These are phyloP conservation scores for Calonectria honghensis DNA, from an alignment of 2,329 filamentous ascomycete genomes.

Conservation along the genomic window DNA sequence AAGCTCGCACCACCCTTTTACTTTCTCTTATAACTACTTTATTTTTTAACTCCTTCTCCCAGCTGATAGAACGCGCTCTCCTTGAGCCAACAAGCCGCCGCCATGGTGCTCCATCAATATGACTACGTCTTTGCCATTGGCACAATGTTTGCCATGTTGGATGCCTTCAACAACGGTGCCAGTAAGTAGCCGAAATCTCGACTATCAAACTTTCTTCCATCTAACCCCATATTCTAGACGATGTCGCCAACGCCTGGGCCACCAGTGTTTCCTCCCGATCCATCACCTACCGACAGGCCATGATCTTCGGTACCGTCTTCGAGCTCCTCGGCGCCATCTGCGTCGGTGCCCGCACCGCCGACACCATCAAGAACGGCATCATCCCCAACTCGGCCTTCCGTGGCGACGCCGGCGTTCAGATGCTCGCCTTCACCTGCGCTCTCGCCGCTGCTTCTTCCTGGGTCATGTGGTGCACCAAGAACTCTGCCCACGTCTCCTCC, in stretches of 20 bases:
- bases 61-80: conserved; percentile 9
- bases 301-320: conserved; percentile 80
- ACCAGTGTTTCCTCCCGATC: conserved; percentile 89
- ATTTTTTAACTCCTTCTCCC: not conserved
- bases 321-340: conserved; percentile 81
- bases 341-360: conserved; percentile 81
- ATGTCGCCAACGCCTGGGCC: conserved; percentile 90
- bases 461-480: conserved; percentile 87
- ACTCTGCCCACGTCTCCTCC: conserved; percentile 84
- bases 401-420: conserved; percentile 79
- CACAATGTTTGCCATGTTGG: conserved; percentile 84
- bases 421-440: conserved; percentile 80
- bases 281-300: conserved; percentile 81
- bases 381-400: conserved; percentile 77
- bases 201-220: not conserved
- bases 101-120: conserved; percentile 40
- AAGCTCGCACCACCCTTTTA: conserved; percentile 3
- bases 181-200: conserved; percentile 71
- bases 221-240: conserved; percentile 70
- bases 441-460: conserved; percentile 80
- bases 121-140: conserved; percentile 83
- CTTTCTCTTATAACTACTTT: conserved; percentile 1
- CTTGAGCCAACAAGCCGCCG: conserved; percentile 17
- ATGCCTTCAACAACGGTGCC: conserved; percentile 87
- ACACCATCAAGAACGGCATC: conserved; percentile 88